Conservation (phyloP, 2,329 filamentous ascomycete genomes). For the Pseudogymnoascus sp. region DNA sequence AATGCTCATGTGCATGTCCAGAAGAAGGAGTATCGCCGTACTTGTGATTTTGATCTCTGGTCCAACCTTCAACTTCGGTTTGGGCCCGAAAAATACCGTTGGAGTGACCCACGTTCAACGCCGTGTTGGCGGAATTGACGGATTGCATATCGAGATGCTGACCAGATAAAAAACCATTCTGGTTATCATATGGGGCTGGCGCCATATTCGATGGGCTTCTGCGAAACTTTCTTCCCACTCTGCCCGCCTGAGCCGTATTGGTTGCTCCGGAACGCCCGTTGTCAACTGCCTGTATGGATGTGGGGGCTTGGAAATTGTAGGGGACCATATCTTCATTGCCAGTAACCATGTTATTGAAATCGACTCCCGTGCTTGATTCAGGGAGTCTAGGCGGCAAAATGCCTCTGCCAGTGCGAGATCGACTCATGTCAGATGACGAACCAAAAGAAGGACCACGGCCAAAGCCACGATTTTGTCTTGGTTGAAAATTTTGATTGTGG, state of each 20-base stretch:
- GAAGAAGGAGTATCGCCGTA: background rate
- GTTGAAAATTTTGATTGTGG: background rate
- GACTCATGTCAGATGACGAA: background rate
- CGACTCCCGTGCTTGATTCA: background rate
- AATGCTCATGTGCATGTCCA: background rate
- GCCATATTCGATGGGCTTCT: background rate
- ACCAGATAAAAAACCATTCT: background rate
- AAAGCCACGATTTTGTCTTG: background rate
- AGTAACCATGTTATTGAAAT: background rate
- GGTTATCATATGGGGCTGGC: background rate
- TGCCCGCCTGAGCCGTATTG: background rate
- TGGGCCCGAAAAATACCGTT: background rate
- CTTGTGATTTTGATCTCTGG: background rate
- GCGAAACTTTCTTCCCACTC: background rate
- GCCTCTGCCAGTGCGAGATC: background rate
- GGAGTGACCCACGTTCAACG: background rate
- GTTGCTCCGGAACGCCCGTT: background rate
- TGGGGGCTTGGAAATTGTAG: background rate
- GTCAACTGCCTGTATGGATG: background rate
- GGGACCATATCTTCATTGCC: background rate
- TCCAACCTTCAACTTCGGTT: background rate
- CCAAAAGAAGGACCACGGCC: background rate
- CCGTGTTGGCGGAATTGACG: background rate
- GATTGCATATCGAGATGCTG: background rate
- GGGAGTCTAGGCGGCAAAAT: background rate